Evolutionary conservation across 306 rosid genomes (phyloP), one percentile per base, ranked within the genome.

Genomic region (Prosopis cineraria): DNA sequence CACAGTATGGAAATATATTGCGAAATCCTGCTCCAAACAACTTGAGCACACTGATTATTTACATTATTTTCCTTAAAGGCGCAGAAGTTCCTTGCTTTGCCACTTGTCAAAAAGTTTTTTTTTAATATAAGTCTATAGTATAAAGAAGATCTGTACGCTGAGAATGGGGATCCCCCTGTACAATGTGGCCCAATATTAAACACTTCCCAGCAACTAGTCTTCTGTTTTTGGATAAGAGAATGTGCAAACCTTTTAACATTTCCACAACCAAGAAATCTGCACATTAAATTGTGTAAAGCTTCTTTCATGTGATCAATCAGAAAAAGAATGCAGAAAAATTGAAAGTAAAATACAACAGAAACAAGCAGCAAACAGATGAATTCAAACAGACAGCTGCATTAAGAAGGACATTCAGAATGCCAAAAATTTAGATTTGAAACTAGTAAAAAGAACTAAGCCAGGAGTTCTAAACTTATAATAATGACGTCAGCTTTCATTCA

Each of bases 21-120:
- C 78, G 81, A 86, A 48, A 86, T 64, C 86, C 75, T 90, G 75
- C 80, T 90, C 95, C 91, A 87, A 60, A 89, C n/a, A 79, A 83
- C 55, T 62, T 58, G 89, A 69, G 84, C 81, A 81, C 84, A 85
- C 25, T 81, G 88, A 73, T 81, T 82, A 79, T 86, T 78, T 70
- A 31, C 59, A 34, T 50, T 83, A 64, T 78, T 82, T 22, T 81
- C 33, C 39, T 85, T 79, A 64, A 75, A 41, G 39, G 78, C 41
- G 77, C 78, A 74, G 67, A 81, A 84, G 80, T 76, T 84, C 84
- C 82, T 75, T 34, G n/a, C 81, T 36, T 76, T 76, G 27, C 80
- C 24, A 72, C 68, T 75, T 34, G 58, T 79, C 19, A 75, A 41
- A 20, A 82, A 27, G 65, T 75, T 83, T 62, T 58, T 84, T 68